These are phyloP conservation scores for Achaetomiella virescens DNA, from an alignment of 495 filamentous ascomycete genomes.

Conservation along the genomic window DNA sequence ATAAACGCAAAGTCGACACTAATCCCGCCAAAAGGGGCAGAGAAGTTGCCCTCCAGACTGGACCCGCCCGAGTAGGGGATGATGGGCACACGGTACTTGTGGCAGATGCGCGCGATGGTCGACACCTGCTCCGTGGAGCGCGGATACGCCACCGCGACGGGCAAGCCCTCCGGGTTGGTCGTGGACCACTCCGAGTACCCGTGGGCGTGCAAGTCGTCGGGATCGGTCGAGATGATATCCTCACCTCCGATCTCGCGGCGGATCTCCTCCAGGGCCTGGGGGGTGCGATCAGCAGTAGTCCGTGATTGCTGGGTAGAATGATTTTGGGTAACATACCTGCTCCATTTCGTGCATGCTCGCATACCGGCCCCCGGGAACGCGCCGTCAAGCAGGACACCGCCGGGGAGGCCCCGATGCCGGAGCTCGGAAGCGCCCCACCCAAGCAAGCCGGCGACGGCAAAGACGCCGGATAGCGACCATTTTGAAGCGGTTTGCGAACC, in stretches of 20 bases:
- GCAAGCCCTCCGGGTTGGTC: constrained; percentile 67
- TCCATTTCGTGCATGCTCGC: constrained; percentile 47
- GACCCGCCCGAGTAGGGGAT: constrained; percentile 83
- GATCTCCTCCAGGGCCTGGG: constrained; percentile 45
- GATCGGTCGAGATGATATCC: constrained; percentile 74
- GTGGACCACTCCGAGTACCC: constrained; percentile 90
- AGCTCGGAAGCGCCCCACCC: constrained; percentile 36
- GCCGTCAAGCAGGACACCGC: constrained; percentile 36
- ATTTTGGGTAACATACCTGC: constrained; percentile 33
- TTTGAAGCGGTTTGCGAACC: constrained; percentile 17
- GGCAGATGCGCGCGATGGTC: constrained; percentile 70
- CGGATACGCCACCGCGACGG: constrained; percentile 77
- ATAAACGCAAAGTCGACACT: constrained; percentile 85
- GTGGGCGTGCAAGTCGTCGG: constrained; percentile 72
- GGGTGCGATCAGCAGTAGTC: background rate
- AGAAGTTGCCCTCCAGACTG: constrained; percentile 84
- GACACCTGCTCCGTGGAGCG: constrained; percentile 75
- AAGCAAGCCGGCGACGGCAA: constrained; percentile 35
- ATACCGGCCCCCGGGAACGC: constrained; percentile 36
- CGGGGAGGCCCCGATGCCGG: constrained; percentile 22
- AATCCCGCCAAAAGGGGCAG: constrained; percentile 76
- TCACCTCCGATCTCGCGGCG: constrained; percentile 53
- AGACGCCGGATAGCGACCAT: constrained; percentile 30
- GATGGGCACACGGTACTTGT: constrained; percentile 79
- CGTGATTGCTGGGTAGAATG: background rate